A percentile compares a stretch with the other conserved stretches of the same genome.
Conservation (phyloP, 306 rosid genomes). For the Lithocarpus polystachyus region DNA sequence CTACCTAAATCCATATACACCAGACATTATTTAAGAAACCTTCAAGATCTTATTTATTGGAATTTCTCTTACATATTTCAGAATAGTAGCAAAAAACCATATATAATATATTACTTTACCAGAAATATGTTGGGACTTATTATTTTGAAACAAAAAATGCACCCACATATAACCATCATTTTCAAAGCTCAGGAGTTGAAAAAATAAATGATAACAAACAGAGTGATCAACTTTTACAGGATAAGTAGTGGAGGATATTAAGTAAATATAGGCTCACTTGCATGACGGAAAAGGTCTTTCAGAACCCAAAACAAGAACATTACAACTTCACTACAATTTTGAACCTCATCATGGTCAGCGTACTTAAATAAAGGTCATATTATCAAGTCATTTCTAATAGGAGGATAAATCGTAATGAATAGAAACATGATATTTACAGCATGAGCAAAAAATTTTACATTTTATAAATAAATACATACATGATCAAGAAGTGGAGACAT, state of each 20-base stretch:
- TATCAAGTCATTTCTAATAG: not conserved
- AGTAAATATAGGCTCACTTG: not conserved
- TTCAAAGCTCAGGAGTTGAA: not conserved
- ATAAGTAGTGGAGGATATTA: not conserved
- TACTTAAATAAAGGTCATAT: not conserved
- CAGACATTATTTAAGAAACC: no score
- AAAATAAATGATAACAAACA: not conserved
- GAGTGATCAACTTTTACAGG: not conserved
- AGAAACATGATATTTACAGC: not conserved
- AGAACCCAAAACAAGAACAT: not conserved
- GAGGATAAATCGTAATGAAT: not conserved
- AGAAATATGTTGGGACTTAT: not conserved
- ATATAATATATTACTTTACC: no score
- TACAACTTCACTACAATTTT: not conserved
- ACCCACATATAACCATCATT: not conserved
- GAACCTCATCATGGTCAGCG: not conserved
- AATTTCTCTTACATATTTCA: no score
- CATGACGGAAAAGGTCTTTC: not conserved
- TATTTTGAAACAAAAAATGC: not conserved
- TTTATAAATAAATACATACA: constrained; percentile 47
- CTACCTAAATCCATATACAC: no score
- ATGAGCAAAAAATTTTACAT: not conserved
- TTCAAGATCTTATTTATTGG: no score
- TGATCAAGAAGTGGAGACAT: constrained; percentile 93
- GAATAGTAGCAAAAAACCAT: no score